A percentile compares a stretch with the other conserved stretches of the same genome.
These are phyloP conservation scores for Symbiodinium natans DNA, from an alignment of 73 alveolate species.

Conservation along the genomic window DNA sequence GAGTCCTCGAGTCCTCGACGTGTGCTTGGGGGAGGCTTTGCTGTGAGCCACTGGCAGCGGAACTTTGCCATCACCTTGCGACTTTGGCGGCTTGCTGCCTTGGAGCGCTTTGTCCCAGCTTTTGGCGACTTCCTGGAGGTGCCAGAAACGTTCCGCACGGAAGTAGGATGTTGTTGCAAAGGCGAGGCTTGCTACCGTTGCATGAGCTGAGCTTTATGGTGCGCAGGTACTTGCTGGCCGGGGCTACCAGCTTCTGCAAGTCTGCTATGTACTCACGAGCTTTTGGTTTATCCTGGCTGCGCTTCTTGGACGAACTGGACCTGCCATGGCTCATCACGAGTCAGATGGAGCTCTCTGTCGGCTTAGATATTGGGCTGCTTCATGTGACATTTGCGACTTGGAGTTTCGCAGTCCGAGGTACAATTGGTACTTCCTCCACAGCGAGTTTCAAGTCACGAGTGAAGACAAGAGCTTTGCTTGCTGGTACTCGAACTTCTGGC, in stretches of 20 bases:
- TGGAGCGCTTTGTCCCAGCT: conserved; percentile 85
- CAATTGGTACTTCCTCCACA: conserved; percentile 90
- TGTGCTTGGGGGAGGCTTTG: not conserved
- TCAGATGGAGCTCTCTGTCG: no score
- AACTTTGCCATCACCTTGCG: conserved; percentile 7
- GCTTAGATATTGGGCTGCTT: no score
- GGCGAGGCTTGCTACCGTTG: not conserved
- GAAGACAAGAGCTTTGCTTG: conserved; percentile 62
- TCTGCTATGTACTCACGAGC: conserved; percentile 52
- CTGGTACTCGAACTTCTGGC: conserved; percentile 90
- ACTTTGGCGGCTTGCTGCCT: conserved; percentile 52
- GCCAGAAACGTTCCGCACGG: not conserved
- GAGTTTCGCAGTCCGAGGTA: not conserved
- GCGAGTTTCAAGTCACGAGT: conserved; percentile 60
- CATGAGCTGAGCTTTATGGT: not conserved
- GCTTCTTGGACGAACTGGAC: not conserved
- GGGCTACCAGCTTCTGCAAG: conserved; percentile 68
- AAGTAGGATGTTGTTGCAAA: no score
- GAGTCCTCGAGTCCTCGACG: no score
- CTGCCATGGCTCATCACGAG: not conserved
- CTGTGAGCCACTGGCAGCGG: not conserved
- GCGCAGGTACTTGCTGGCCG: conserved; percentile 45
- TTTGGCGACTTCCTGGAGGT: conserved; percentile 75
- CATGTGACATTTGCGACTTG: no score
- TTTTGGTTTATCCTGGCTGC: conserved; percentile 74